phyloP scores from a whole-genome alignment of 352 stramenopile species.

The Globisporangium rhizosaccharum region DNA sequence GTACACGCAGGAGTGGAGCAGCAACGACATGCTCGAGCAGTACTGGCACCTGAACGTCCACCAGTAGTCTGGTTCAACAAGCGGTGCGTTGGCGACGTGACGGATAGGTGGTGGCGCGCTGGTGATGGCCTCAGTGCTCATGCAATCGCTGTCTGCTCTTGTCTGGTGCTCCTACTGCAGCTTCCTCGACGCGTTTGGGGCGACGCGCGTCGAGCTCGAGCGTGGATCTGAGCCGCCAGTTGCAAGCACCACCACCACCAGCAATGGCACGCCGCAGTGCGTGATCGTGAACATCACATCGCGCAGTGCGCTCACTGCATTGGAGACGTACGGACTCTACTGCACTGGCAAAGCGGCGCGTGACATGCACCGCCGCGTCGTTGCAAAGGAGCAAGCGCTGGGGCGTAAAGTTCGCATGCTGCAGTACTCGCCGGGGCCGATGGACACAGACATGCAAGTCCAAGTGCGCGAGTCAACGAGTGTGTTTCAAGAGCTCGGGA shows the following conservation, averaged over 20 bases:
- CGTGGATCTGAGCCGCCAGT: slow-evolving; percentile 6
- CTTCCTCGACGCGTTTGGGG: slow-evolving; percentile 59
- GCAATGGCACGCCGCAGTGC: slow-evolving; percentile 4
- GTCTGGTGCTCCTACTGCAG: slow-evolving; percentile 4
- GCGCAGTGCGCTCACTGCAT: slow-evolving; percentile 74
- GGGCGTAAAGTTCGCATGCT: slow-evolving; percentile 45
- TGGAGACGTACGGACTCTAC: slow-evolving; percentile 76
- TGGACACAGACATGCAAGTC: slow-evolving; percentile 85
- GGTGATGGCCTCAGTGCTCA: not conserved
- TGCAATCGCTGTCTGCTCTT: not conserved
- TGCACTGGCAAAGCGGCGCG: slow-evolving; percentile 81
- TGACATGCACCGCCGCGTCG: slow-evolving; percentile 81
- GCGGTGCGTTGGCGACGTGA: slow-evolving; percentile 10
- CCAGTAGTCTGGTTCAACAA: slow-evolving; percentile 80
- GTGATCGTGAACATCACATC: slow-evolving; percentile 86
- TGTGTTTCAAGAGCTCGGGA: slow-evolving; percentile 31
- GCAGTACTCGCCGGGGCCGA: slow-evolving; percentile 83
- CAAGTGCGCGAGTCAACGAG: slow-evolving; percentile 47
- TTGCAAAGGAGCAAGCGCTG: slow-evolving; percentile 54
- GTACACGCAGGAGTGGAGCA: slow-evolving; percentile 43
- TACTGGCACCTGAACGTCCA: slow-evolving; percentile 86
- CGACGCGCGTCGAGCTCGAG: slow-evolving; percentile 30
- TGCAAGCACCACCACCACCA: too few relatives aligned
- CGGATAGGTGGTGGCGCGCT: too few relatives aligned
- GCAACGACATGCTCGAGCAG: slow-evolving; percentile 31